These are phyloP conservation scores for Lipomyces mesembrius DNA, from an alignment of 805 yeast genomes.

Conservation along the genomic window DNA sequence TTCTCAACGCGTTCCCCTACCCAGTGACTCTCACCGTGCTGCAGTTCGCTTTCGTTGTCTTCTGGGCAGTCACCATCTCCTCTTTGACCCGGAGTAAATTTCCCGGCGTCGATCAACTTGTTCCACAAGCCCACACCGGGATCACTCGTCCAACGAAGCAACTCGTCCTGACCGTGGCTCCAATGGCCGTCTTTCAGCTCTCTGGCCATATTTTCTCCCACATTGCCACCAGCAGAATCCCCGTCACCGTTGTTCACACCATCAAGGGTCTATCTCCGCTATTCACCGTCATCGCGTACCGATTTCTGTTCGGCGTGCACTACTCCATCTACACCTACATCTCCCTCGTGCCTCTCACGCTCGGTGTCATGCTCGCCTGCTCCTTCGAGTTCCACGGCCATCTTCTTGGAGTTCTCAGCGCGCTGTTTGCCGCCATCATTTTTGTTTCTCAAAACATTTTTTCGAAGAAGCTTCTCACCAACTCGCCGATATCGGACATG, in stretches of 20 bases:
- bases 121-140: conserved; percentile 41
- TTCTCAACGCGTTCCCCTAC: conserved; percentile 67
- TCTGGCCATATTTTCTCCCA: conserved; percentile 90
- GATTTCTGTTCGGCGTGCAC: conserved; percentile 59
- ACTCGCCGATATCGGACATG: conserved; percentile 33
- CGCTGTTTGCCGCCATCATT: conserved; percentile 68
- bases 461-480: conserved; percentile 78
- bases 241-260: conserved; percentile 94
- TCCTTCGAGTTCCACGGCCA: conserved; percentile 52
- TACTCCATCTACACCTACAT: conserved; percentile 72
- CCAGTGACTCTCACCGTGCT: conserved; percentile 90
- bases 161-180: conserved; percentile 70
- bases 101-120: conserved; percentile 45
- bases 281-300: conserved; percentile 80
- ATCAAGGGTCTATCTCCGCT: conserved; percentile 91
- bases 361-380: conserved; percentile 78
- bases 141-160: conserved; percentile 53
- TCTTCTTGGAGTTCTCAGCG: conserved; percentile 67
- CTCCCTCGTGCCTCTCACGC: conserved; percentile 75
- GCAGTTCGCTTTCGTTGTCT: conserved; percentile 77
- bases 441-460: conserved; percentile 87
- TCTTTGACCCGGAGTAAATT: conserved; percentile 41
- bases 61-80: conserved; percentile 48
- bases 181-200: conserved; percentile 94
- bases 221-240: conserved; percentile 87